Conservation (phyloP, 2,329 filamentous ascomycete genomes). For the Magnaporthales sp. region DNA sequence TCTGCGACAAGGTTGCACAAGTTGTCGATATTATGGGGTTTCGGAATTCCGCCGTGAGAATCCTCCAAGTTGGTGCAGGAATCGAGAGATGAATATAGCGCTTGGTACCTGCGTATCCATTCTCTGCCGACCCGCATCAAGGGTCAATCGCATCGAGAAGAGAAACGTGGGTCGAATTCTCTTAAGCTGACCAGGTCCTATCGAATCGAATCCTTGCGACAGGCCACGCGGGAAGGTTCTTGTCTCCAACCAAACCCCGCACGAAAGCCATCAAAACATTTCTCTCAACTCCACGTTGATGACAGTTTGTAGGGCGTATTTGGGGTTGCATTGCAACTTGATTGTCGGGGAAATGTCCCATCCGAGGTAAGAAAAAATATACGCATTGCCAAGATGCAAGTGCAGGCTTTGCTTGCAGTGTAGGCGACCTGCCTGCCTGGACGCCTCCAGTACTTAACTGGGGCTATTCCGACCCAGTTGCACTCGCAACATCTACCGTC, state of each 20-base stretch:
- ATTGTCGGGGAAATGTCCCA: neutral
- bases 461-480: neutral
- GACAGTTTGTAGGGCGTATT: neutral
- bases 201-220: neutral
- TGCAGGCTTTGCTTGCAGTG: neutral
- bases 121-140: too few relatives aligned
- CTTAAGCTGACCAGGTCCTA: neutral
- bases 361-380: neutral
- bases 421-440: neutral
- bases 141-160: too few relatives aligned
- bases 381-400: neutral
- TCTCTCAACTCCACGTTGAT: neutral
- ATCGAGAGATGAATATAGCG: too few relatives aligned
- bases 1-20: too few relatives aligned
- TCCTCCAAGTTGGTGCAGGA: too few relatives aligned
- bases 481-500: neutral
- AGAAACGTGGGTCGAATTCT: neutral
- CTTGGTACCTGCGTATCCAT: too few relatives aligned
- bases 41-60: too few relatives aligned
- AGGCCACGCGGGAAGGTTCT: neutral
- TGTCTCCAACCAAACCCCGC: neutral
- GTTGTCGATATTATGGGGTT: too few relatives aligned
- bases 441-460: neutral
- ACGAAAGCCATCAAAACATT: slow-evolving; percentile 4
- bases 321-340: neutral